Percentiles rank a stretch among this genome's conserved stretches.
phyloP scores from a whole-genome alignment of 1,284 basidiomycete genomes.

The Trametes polyzona region DNA sequence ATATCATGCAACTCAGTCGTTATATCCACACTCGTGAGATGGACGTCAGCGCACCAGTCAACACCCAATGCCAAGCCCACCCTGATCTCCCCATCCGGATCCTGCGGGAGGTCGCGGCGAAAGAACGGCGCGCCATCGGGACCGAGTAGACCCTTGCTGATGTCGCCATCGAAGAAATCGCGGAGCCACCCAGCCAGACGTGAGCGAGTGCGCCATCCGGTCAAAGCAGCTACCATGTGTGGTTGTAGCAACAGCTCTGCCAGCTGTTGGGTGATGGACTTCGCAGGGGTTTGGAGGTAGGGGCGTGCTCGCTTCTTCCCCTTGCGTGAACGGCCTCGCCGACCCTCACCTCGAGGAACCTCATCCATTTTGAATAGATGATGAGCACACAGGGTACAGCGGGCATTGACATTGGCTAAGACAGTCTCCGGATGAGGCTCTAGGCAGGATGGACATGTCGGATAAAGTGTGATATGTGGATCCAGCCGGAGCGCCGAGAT shows the following conservation, averaged over 20 bases:
- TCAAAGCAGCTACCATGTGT: constrained; percentile 25
- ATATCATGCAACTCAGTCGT: background rate
- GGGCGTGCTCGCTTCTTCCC: background rate
- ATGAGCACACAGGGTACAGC: constrained; percentile 5
- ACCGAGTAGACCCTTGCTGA: constrained; percentile 23
- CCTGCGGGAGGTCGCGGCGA: constrained; percentile 3
- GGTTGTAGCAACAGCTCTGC: constrained; percentile 20
- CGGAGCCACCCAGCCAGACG: constrained; percentile 19
- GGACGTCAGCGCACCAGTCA: constrained; percentile 30
- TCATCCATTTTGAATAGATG: constrained; percentile 10
- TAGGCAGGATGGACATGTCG: constrained; percentile 15
- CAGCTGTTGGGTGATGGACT: constrained; percentile 21
- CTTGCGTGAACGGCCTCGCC: background rate
- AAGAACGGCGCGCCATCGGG: constrained; percentile 29
- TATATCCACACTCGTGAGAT: no score
- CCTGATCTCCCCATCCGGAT: constrained; percentile 24
- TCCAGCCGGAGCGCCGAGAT: constrained; percentile 11
- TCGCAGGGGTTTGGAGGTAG: constrained; percentile 4
- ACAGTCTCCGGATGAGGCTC: background rate
- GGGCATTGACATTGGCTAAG: background rate
- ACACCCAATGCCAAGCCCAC: constrained; percentile 31
- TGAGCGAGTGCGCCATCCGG: constrained; percentile 20
- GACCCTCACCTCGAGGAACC: no score
- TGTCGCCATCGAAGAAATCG: constrained; percentile 32
- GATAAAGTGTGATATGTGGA: constrained; percentile 1